These are phyloP conservation scores for Ceratocystis albifundus DNA, from an alignment of 2,329 filamentous ascomycete species.

Conservation along the genomic window DNA sequence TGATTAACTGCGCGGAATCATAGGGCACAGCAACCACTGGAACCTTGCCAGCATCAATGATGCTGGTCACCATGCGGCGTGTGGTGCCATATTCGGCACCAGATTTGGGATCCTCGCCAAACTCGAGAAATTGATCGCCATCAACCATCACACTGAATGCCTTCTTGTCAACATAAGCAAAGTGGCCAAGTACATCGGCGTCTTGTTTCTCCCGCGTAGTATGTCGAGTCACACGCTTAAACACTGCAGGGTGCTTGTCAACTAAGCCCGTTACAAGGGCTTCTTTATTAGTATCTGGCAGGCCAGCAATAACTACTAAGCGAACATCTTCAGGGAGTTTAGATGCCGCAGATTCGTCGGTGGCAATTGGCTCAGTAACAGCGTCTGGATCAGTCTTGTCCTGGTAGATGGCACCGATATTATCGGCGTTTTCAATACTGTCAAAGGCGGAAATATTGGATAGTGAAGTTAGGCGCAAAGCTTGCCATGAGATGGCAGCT, in stretches of 20 bases:
- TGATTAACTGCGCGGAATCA: constrained; percentile 37
- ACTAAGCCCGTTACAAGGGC: constrained; percentile 52
- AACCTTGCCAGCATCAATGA: constrained; percentile 47
- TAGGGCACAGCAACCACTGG: constrained; percentile 36
- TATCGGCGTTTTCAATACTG: constrained; percentile 72
- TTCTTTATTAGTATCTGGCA: constrained; percentile 50
- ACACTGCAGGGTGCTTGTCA: constrained; percentile 51
- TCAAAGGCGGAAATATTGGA: constrained; percentile 69
- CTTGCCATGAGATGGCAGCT: constrained; percentile 82
- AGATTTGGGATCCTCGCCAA: constrained; percentile 37
- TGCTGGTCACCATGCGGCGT: constrained; percentile 40
- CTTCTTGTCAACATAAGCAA: constrained; percentile 45
- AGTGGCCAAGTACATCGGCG: constrained; percentile 43
- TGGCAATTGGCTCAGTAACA: neutral
- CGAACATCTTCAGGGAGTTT: constrained; percentile 39
- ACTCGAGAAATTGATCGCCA: constrained; percentile 49
- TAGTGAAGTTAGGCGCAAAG: constrained; percentile 66
- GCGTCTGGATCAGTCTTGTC: constrained; percentile 26
- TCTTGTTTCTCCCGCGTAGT: constrained; percentile 42
- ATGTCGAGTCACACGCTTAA: constrained; percentile 47
- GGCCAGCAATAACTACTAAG: constrained; percentile 57
- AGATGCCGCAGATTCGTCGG: constrained; percentile 20
- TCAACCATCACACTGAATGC: constrained; percentile 49
- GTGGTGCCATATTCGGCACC: constrained; percentile 44
- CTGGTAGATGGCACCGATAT: constrained; percentile 48